Evolutionary conservation across 306 rosid genomes (phyloP), one percentile per base, ranked within the genome.

Genomic region (Mimosa pudica): DNA sequence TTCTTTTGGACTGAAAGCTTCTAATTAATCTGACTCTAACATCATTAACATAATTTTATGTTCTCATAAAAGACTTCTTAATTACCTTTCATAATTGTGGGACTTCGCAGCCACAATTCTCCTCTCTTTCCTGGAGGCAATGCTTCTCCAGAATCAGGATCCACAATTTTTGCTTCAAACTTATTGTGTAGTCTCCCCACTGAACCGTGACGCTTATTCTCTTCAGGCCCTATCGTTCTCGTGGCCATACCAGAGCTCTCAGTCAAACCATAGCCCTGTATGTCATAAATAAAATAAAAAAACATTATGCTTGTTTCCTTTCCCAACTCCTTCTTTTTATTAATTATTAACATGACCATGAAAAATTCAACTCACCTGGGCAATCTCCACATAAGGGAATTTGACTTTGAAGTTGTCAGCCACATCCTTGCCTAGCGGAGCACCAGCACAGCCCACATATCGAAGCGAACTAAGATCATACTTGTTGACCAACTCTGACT

Each of bases 401-500:
- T 42, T 68, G 14, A 16, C 33, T 68, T 42, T 68, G 72, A 68
- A 68, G 16, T 42, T 42, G 6, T 68, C 72, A 0, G 52, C 72
- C 52, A 42, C 33, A 33, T 68, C 42, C 42, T 32, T 61, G 66
- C 66, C 66, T 2, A 61, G 66, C 5, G 38, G 66, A 10, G 66
- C 66, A 14, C 71, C 49, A 7, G 49, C 71, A 49, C 71, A 38
- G 3, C 91, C 89, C 4, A 94, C 66, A 8, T 73, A 0, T 18
- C 35, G 84, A 2, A 92, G 84, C 82, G 97, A 92, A 70, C 94
- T 89, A 10, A 94, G 83, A 51, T 92, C 92, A 14, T 89, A 92
- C 66, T 81, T 88, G 11, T 55, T 73, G 3, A 70, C 81, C 74
- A 92, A 17, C 69, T 89, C 97, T 49, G 97, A 94, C 83, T 94